Conservation (phyloP, 495 filamentous ascomycete genomes). For the Xeromyces bisporus region DNA sequence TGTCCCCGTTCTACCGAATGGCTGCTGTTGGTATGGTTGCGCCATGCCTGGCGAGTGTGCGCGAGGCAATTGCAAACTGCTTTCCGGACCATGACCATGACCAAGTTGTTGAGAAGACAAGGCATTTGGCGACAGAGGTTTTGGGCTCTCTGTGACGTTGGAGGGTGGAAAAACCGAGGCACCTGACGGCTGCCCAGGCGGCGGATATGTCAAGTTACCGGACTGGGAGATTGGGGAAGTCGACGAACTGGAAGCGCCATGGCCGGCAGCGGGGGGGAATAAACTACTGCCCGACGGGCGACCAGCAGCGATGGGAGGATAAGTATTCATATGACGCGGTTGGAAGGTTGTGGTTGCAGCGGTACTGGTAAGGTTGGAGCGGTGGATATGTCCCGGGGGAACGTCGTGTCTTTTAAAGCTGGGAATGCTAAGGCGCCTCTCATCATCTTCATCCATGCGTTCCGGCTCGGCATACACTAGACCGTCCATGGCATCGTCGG, state of each 20-base stretch:
- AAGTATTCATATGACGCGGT: slow-evolving; percentile 50
- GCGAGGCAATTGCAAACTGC: slow-evolving; percentile 29
- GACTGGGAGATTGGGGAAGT: slow-evolving; percentile 38
- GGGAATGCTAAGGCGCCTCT: slow-evolving; percentile 43
- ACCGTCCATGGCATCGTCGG: slow-evolving; percentile 64
- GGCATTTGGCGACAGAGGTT: slow-evolving; percentile 63
- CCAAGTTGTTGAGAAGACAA: slow-evolving; percentile 41
- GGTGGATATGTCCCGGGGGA: slow-evolving; percentile 18
- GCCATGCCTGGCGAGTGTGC: slow-evolving; percentile 55
- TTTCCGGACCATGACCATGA: slow-evolving; percentile 37
- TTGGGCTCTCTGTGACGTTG: slow-evolving; percentile 74
- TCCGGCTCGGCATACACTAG: slow-evolving; percentile 47
- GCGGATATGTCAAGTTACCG: slow-evolving; percentile 27
- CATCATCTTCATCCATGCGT: slow-evolving; percentile 50
- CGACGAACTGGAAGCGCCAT: slow-evolving; percentile 31
- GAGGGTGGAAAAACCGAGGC: slow-evolving; percentile 50
- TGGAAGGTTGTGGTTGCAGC: slow-evolving; percentile 40
- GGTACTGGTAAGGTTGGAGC: slow-evolving; percentile 25
- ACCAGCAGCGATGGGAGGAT: slow-evolving; percentile 49
- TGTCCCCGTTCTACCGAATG: slow-evolving; percentile 36
- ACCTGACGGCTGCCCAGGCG: slow-evolving; percentile 23
- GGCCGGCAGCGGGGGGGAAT: slow-evolving; percentile 40
- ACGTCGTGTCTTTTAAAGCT: slow-evolving; percentile 56
- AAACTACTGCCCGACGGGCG: slow-evolving; percentile 33
- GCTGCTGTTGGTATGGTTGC: slow-evolving; percentile 48